Conservation (phyloP, 345 rosid genomes). For the Arabis hirsuta region DNA sequence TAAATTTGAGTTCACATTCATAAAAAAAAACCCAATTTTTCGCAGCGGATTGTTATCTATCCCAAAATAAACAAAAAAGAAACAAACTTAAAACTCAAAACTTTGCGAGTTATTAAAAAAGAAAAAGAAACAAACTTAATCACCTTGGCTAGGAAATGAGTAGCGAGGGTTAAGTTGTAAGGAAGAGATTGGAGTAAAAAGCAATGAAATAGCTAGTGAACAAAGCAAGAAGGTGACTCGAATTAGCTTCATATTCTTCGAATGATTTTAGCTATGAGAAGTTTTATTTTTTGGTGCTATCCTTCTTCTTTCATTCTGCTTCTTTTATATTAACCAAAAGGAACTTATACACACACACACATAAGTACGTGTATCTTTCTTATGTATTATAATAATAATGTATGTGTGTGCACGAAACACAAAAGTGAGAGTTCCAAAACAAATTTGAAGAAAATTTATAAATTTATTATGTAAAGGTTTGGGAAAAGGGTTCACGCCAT, state of each 20-base stretch:
- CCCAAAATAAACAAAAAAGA: no score
- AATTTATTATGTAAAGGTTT: constrained; percentile 27
- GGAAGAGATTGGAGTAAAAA: constrained; percentile 34
- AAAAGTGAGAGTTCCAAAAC: constrained; percentile 63
- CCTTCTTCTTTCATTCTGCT: constrained; percentile 29
- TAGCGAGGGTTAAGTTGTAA: constrained; percentile 27
- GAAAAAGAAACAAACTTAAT: neutral
- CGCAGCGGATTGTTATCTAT: neutral
- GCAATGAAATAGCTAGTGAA: constrained; percentile 21
- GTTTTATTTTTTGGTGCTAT: constrained; percentile 4
- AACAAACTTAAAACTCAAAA: neutral
- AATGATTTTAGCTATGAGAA: constrained; percentile 18
- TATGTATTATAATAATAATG: constrained; percentile 6
- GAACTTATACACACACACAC: constrained; percentile 7
- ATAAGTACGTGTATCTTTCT: neutral
- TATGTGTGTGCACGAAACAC: constrained; percentile 58
- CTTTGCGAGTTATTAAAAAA: neutral
- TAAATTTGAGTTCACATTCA: no score
- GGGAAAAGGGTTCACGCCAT: constrained; percentile 43
- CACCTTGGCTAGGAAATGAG: constrained; percentile 39
- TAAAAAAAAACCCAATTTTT: no score
- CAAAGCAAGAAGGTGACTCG: constrained; percentile 33
- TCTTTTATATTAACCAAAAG: constrained; percentile 37
- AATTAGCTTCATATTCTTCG: constrained; percentile 36
- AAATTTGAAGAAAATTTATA: constrained; percentile 31